Conservation (phyloP, 129 eudicot genomes). For the Escallonia herrerae region DNA sequence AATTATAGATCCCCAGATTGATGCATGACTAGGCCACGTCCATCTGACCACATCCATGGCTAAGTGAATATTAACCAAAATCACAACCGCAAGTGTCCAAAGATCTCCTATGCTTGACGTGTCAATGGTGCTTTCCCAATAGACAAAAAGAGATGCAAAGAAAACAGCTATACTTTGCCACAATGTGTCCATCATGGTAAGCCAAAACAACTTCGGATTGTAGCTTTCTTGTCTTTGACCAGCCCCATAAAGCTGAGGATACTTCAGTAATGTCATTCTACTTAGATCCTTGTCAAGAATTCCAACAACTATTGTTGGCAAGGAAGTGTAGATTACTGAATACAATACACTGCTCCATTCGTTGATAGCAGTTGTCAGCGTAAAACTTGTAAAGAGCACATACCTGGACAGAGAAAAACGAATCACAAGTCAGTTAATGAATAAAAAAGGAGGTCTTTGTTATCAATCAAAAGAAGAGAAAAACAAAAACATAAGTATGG, state of each 20-base stretch:
- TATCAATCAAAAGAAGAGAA: no score
- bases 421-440: slow-evolving; percentile 6
- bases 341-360: slow-evolving; percentile 97
- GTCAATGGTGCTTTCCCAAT: slow-evolving; percentile 65
- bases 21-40: slow-evolving; percentile 78
- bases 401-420: slow-evolving; percentile 48
- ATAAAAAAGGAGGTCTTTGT: no score
- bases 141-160: slow-evolving; percentile 62
- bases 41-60: slow-evolving; percentile 90
- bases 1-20: slow-evolving; percentile 78
- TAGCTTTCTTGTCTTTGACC: slow-evolving; percentile 90
- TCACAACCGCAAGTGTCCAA: slow-evolving; percentile 82
- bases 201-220: slow-evolving; percentile 66
- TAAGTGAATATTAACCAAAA: slow-evolving; percentile 76
- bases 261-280: slow-evolving; percentile 49
- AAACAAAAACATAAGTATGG: no score
- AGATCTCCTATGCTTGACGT: slow-evolving; percentile 82
- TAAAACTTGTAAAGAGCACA: slow-evolving; percentile 62
- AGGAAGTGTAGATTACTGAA: slow-evolving; percentile 71
- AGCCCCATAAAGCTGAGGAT: slow-evolving; percentile 83
- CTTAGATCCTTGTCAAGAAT: slow-evolving; percentile 90
- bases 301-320: slow-evolving; percentile 81
- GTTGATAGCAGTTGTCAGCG: slow-evolving; percentile 79
- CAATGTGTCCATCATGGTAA: slow-evolving; percentile 69
- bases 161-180: slow-evolving; percentile 91